Conservation (phyloP, 768 basidiomycete species). For the Lactarius pseudohatsudake region DNA sequence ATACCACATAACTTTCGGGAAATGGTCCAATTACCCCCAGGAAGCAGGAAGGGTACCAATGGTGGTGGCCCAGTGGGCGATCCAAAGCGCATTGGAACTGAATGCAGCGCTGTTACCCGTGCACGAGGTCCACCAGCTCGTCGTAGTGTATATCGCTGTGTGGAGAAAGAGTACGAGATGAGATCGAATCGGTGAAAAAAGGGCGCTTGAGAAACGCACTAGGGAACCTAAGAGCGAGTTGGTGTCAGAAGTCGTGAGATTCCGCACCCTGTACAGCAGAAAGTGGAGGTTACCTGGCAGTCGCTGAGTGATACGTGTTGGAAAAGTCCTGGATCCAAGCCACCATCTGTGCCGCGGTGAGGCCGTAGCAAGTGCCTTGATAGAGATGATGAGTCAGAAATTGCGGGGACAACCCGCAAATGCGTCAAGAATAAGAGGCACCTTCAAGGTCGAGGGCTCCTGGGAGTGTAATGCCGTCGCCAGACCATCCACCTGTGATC, state of each 20-base stretch:
- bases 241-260: background rate
- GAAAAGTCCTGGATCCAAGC: conserved; percentile 64
- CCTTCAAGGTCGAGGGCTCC: conserved; percentile 15
- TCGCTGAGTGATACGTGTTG: conserved; percentile 48
- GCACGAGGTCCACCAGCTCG: conserved; percentile 67
- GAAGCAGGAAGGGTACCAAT: conserved; percentile 59
- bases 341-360: conserved; percentile 56
- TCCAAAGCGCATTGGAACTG: conserved; percentile 56
- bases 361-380: conserved; percentile 52
- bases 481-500: conserved; percentile 1
- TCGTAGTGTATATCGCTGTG: conserved; percentile 60
- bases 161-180: background rate
- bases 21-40: conserved; percentile 31
- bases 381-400: conserved; percentile 34
- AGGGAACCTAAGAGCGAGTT: conserved; percentile 36
- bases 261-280: background rate
- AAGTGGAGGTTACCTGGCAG: conserved; percentile 42
- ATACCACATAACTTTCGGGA: background rate
- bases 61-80: conserved; percentile 52
- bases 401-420: background rate
- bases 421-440: background rate
- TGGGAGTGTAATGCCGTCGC: conserved; percentile 8
- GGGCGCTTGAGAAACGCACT: conserved; percentile 32
- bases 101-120: conserved; percentile 60
- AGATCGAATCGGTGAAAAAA: background rate